phyloP scores from a whole-genome alignment of 306 rosid species.

The Vachellia pachyceras region DNA sequence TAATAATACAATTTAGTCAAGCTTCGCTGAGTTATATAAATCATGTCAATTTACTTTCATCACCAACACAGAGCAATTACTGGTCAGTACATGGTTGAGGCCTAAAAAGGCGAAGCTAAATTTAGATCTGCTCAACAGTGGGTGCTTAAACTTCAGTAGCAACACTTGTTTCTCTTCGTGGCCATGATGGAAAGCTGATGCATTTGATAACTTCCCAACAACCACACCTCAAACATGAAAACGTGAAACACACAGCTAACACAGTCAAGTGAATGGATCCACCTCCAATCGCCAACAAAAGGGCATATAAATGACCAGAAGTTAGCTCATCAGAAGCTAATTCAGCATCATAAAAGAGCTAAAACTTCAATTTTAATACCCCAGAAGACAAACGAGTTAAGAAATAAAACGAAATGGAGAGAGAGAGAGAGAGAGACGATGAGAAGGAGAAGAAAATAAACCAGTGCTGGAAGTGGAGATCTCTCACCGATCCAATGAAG shows the following conservation, averaged over 20 bases:
- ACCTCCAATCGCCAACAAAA: slow-evolving; percentile 2
- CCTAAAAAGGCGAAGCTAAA: background rate
- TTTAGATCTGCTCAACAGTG: slow-evolving; percentile 38
- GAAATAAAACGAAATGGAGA: background rate
- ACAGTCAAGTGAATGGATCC: slow-evolving; percentile 6
- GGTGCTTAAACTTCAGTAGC: background rate
- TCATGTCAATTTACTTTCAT: slow-evolving; percentile 15
- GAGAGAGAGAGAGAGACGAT: background rate
- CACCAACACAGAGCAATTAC: slow-evolving; percentile 31
- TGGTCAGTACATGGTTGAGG: background rate
- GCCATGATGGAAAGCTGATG: background rate
- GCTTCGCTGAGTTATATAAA: slow-evolving; percentile 31
- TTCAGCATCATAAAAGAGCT: slow-evolving; percentile 4
- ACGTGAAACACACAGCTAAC: background rate
- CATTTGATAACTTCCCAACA: slow-evolving; percentile 4
- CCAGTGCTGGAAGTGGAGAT: slow-evolving; percentile 33
- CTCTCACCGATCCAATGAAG: slow-evolving; percentile 53
- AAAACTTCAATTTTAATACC: slow-evolving; percentile 17
- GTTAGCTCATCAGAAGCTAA: slow-evolving; percentile 5
- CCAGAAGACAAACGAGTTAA: background rate
- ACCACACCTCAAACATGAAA: background rate
- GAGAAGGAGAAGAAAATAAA: slow-evolving; percentile 19
- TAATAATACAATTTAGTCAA: slow-evolving; percentile 1
- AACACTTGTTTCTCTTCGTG: background rate
- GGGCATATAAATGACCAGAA: slow-evolving; percentile 8